Conservation (phyloP, 148 eudicot genomes). For the Camellia lanceoleosa region DNA sequence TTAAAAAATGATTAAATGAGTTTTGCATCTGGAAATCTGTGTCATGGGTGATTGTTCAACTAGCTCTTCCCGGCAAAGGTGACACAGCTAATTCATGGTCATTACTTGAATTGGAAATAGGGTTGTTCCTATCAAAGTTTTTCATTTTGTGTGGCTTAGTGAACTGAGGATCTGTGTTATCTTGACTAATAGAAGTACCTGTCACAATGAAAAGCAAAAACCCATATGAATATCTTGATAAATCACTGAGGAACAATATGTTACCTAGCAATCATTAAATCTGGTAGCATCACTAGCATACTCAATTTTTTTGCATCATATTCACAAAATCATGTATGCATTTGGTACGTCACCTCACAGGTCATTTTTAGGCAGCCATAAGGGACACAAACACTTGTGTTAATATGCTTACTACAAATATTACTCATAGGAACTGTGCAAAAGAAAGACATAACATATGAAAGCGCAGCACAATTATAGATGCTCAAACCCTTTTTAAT, state of each 20-base stretch:
- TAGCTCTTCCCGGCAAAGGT: constrained; percentile 3
- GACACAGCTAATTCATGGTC: constrained; percentile 1
- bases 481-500: not conserved
- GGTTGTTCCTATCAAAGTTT: constrained; percentile 1
- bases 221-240: not conserved
- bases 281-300: not conserved
- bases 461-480: not conserved
- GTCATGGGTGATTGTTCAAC: not conserved
- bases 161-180: not conserved
- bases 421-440: not conserved
- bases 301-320: not conserved
- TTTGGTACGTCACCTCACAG: not conserved
- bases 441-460: not conserved
- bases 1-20: constrained; percentile 5
- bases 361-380: not conserved
- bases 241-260: not conserved
- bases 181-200: constrained; percentile 14
- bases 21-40: not conserved
- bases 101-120: constrained; percentile 1
- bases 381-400: not conserved
- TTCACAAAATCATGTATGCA: not conserved
- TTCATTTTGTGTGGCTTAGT: not conserved
- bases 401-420: not conserved
- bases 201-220: not conserved
- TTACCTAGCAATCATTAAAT: not conserved